Base-by-base conservation (phyloP, 23 red algal genomes). In the Chondrus crispus region DNA sequence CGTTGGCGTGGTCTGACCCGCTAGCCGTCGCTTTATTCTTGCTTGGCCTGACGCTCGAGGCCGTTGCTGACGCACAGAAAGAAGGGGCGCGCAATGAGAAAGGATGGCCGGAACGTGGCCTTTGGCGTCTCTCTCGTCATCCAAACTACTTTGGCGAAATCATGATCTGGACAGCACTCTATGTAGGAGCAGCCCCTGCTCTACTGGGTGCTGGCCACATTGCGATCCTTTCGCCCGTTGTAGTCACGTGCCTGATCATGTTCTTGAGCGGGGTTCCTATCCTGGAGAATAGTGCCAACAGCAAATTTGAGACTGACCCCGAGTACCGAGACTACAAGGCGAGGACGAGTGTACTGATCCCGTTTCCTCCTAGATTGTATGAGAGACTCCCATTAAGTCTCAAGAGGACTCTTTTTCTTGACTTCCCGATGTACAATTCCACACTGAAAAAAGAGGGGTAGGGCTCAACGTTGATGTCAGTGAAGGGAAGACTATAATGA, bases 101-200 rank as follows among this genome's bases (percentile, higher is more conserved):
- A 37, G 53, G 53, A 26, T 97, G 95, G 95, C 88, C 85, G 37
- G 68, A 87, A 54, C 48, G 36, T 6, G 95, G 95, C 12, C 52
- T 97, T 11, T 97, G 95, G 95, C 85, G 72, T 35, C 93, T 57
- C 32, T 97, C 95, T 14, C 78, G 95, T 19, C 95, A 97, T 54
- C 89, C 95, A 39, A 97, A 97, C 46, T 97, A 97, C 71, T 97
- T 97, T 90, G 95, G 95, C 26, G 95, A 97, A 71, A 84, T 93
- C 42, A 64, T 93, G 11, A 22, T 90, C 3, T 97, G 95, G 95
- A 76, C 51, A 40, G 89, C 84, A 20, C 37, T 93, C 49, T 97
- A 86, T 55, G 16, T 85, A 2, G 46, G 83, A 1, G 29, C 90
- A 13, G 63, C 76, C 9, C 32, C 69, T 0, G 53, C 41, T 5